phyloP scores from a whole-genome alignment of 345 rosid genomes.

The Hibiscus syriacus region DNA sequence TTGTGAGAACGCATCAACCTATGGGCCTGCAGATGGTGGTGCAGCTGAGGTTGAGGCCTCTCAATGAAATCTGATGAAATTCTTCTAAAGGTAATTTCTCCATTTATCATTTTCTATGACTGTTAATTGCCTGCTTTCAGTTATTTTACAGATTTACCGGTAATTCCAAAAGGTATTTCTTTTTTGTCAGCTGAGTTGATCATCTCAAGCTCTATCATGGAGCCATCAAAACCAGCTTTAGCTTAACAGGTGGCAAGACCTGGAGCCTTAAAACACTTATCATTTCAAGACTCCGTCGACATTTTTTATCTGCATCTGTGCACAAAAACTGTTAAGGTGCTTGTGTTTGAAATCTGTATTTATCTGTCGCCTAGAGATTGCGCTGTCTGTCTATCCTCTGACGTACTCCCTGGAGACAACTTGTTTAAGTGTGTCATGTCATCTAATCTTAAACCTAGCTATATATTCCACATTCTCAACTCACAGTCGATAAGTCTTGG shows the following conservation, averaged over 20 bases:
- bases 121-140: neutral
- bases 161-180: neutral
- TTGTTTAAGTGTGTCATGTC: neutral
- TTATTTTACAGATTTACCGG: neutral
- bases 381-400: neutral
- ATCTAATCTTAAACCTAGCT: neutral
- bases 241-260: neutral
- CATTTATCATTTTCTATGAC: neutral
- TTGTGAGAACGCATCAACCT: conserved; percentile 22
- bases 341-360: neutral
- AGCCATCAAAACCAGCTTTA: neutral
- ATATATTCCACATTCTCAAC: neutral
- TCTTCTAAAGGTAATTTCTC: neutral
- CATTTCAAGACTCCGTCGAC: neutral
- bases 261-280: neutral
- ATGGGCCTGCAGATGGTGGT: conserved; percentile 17
- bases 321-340: neutral
- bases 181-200: conserved; percentile 1
- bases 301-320: neutral
- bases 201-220: neutral
- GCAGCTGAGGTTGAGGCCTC: conserved; percentile 6
- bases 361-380: neutral
- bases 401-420: neutral
- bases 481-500: neutral
- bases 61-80: neutral